Evolutionary conservation across 768 basidiomycete species (phyloP).

Genomic region (Boletellus ananas): DNA sequence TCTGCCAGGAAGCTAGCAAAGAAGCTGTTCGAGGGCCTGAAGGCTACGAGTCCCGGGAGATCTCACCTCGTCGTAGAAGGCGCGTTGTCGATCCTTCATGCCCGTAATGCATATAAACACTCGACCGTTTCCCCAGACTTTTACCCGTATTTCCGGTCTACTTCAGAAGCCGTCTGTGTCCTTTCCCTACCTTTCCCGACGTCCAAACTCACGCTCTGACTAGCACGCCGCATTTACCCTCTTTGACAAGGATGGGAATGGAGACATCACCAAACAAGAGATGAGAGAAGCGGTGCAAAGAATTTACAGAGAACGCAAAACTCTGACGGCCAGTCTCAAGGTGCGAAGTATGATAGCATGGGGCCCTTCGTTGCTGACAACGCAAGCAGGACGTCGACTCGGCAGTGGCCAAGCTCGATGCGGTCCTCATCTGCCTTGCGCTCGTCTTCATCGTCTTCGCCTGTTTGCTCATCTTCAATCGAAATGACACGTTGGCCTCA

Average conservation of each 20-base stretch:
- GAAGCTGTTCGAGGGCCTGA: conserved; percentile 63
- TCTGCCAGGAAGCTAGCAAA: conserved; percentile 66
- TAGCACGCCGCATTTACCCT: conserved; percentile 66
- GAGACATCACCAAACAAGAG: conserved; percentile 71
- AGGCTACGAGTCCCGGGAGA: conserved; percentile 54
- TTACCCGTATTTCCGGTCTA: conserved; percentile 68
- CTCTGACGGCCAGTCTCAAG: conserved; percentile 67
- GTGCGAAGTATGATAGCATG: conserved; percentile 29
- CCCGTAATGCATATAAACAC: not conserved
- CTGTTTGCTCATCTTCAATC: conserved; percentile 73
- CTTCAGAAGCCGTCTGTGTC: conserved; percentile 58
- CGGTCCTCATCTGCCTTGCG: conserved; percentile 58
- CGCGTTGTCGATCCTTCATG: conserved; percentile 22
- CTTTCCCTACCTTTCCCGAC: not conserved
- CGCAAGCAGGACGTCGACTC: conserved; percentile 60
- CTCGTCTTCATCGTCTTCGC: conserved; percentile 61
- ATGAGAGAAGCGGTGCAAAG: conserved; percentile 82
- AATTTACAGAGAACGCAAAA: conserved; percentile 75
- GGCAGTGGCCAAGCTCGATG: conserved; percentile 74
- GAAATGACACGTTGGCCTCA: conserved; percentile 58
- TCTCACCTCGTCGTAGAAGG: conserved; percentile 66
- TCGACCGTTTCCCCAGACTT: conserved; percentile 50
- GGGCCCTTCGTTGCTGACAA: conserved; percentile 1
- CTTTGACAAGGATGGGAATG: conserved; percentile 82
- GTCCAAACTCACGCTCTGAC: not conserved